These are phyloP conservation scores for Fusarium sp. DNA, from an alignment of 2,329 filamentous ascomycete species.

Conservation along the genomic window DNA sequence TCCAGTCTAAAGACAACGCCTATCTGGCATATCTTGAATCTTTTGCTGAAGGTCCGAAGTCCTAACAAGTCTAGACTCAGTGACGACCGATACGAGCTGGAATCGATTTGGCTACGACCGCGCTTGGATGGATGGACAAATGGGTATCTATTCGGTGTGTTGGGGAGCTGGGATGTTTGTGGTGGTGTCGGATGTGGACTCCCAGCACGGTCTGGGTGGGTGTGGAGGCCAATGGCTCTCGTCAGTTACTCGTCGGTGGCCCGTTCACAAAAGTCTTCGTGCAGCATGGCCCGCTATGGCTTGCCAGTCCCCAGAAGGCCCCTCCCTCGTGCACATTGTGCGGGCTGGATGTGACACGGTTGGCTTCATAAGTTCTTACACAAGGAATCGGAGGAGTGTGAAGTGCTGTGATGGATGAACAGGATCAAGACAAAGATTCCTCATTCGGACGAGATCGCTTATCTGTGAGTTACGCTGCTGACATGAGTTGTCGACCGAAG, in stretches of 20 bases:
- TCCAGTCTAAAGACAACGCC: slow-evolving; percentile 28
- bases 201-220: slow-evolving; percentile 34
- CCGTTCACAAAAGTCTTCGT: slow-evolving; percentile 36
- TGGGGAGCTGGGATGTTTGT: slow-evolving; percentile 45
- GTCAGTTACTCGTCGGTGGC: slow-evolving; percentile 40
- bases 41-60: slow-evolving; percentile 27
- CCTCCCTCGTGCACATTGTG: slow-evolving; percentile 42
- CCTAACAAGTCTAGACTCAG: slow-evolving; percentile 35
- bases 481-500: slow-evolving; percentile 7
- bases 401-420: slow-evolving; percentile 24
- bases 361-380: slow-evolving; percentile 22
- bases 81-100: slow-evolving; percentile 29
- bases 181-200: slow-evolving; percentile 46
- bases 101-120: slow-evolving; percentile 22
- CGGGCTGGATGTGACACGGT: slow-evolving; percentile 42
- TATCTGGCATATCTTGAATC: slow-evolving; percentile 26
- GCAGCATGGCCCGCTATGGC: slow-evolving; percentile 41
- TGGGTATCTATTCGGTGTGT: slow-evolving; percentile 39
- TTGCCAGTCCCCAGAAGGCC: slow-evolving; percentile 36
- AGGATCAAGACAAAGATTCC: slow-evolving; percentile 31
- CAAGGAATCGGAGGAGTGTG: slow-evolving; percentile 34
- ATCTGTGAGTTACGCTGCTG: slow-evolving; percentile 20
- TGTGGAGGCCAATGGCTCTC: slow-evolving; percentile 39
- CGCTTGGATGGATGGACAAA: slow-evolving; percentile 37
- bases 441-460: slow-evolving; percentile 26